Evolutionary conservation across 1,284 basidiomycete species (phyloP).

Genomic region (Abortiporus biennis): DNA sequence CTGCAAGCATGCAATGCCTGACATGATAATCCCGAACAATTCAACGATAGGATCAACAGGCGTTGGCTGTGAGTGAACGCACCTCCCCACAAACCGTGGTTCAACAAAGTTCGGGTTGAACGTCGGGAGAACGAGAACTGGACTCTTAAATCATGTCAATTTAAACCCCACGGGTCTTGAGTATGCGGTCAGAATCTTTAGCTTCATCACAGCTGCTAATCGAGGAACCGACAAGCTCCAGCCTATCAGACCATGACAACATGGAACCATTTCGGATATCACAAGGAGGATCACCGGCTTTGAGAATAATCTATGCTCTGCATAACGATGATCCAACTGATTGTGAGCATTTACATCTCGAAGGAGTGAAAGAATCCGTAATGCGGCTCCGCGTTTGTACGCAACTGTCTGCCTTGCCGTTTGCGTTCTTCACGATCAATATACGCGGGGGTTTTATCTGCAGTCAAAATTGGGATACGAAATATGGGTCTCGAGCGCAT

Average conservation of each 20-base stretch:
- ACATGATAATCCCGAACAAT: slow-evolving; percentile 6
- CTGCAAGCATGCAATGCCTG: no score
- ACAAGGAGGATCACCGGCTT: slow-evolving; percentile 12
- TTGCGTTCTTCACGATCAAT: no score
- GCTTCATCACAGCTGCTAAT: slow-evolving; percentile 1
- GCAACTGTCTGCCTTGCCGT: no score
- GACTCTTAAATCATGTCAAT: slow-evolving; percentile 1
- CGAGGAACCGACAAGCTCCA: slow-evolving; percentile 3
- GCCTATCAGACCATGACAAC: slow-evolving; percentile 9
- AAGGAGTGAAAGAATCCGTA: no score
- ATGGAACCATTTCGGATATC: slow-evolving; percentile 12
- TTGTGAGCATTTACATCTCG: no score
- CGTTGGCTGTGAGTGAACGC: neutral
- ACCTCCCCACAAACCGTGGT: neutral
- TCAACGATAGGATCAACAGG: slow-evolving; percentile 1
- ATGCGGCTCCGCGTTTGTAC: no score
- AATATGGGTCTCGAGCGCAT: slow-evolving; percentile 10
- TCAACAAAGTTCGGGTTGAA: slow-evolving; percentile 7
- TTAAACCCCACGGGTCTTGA: slow-evolving; percentile 3
- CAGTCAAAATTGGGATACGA: no score
- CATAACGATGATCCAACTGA: slow-evolving; percentile 1
- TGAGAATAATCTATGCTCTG: slow-evolving; percentile 2
- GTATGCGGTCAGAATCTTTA: neutral
- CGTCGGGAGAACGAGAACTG: slow-evolving; percentile 7
- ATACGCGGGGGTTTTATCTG: neutral